Evolutionary conservation across 441 rosid genomes (phyloP), one percentile per base, ranked within the genome.

Genomic region (Brassica balearica): DNA sequence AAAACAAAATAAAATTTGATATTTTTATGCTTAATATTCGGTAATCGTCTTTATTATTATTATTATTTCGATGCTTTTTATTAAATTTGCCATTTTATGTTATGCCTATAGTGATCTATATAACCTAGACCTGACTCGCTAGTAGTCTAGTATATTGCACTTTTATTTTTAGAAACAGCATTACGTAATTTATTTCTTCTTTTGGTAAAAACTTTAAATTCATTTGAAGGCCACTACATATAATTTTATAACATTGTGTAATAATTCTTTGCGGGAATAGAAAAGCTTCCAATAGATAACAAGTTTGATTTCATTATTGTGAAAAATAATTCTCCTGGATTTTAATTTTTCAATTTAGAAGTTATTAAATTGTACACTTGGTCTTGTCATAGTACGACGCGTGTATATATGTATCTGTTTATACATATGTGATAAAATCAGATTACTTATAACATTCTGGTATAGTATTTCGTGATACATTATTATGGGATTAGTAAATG

Each of bases 111-210:
- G 36, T 68, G 68, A 70, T 55, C 77, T 38, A 38, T 64, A 78
- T 58, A 79, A 75, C 38, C 43, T 63, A 65, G 27, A 46, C 68
- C 77, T 75, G 76, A 3, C 69, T 59, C 7, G 17, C 11, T 6
- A 55, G 17, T 12, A 5, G 65, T 6, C 14, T 3, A 22, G 23
- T 48, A 48, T 19, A 67, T 14, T 12, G 19, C 27, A 32, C 32
- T 65, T 74, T 75, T 58, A 34, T 20, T 83, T 75, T 32, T 80
- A 48, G 76, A 65, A 65, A 67, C 4, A 32, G 48, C 69, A 46
- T 75, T 85, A 86, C 86, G 84, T 76, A 82, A 84, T 77, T 84
- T 78, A 84, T 88, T 93, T 87, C 95, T 89, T 85, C 83, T 87
- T 89, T 90, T 87, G 85, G 98, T 77, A 90, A 75, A 90, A 76